Percentiles rank a stretch among this genome's conserved stretches.
Evolutionary conservation across 768 basidiomycete genomes (phyloP).

Genomic region (Obba rivulosa): DNA sequence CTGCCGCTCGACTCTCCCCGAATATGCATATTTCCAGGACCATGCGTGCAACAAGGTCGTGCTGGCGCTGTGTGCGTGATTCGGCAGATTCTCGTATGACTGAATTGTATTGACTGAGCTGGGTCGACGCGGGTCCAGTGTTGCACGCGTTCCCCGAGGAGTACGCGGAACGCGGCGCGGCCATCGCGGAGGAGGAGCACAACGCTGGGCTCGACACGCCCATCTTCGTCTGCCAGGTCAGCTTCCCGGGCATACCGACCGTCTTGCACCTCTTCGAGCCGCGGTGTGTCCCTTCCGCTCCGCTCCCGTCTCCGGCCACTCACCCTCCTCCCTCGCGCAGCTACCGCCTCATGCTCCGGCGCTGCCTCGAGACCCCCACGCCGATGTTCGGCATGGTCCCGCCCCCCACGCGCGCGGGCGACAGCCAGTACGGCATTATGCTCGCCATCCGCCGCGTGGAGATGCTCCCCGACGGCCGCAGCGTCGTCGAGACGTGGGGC

Average conservation of each 20-base stretch:
- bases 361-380: slow-evolving; percentile 73
- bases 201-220: slow-evolving; percentile 81
- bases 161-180: slow-evolving; percentile 58
- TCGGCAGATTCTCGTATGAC: not conserved
- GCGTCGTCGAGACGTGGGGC: slow-evolving; percentile 76
- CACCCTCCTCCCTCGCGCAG: slow-evolving; percentile 30
- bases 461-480: slow-evolving; percentile 85
- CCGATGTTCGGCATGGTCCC: slow-evolving; percentile 95
- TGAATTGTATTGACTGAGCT: slow-evolving; percentile 2
- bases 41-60: slow-evolving; percentile 71
- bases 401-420: slow-evolving; percentile 44
- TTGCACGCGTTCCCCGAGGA: slow-evolving; percentile 61
- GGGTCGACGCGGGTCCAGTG: slow-evolving; percentile 42
- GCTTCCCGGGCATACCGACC: slow-evolving; percentile 89
- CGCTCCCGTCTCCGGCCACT: not conserved
- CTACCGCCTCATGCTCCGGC: slow-evolving; percentile 93
- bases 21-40: slow-evolving; percentile 73
- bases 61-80: slow-evolving; percentile 52
- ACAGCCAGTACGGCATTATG: slow-evolving; percentile 87
- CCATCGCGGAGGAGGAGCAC: slow-evolving; percentile 72
- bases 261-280: slow-evolving; percentile 93
- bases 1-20: slow-evolving; percentile 76
- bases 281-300: slow-evolving; percentile 33
- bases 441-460: slow-evolving; percentile 82
- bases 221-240: slow-evolving; percentile 85